These are phyloP conservation scores for Macrocybe gigantea DNA, from an alignment of 768 basidiomycete genomes.

Conservation along the genomic window DNA sequence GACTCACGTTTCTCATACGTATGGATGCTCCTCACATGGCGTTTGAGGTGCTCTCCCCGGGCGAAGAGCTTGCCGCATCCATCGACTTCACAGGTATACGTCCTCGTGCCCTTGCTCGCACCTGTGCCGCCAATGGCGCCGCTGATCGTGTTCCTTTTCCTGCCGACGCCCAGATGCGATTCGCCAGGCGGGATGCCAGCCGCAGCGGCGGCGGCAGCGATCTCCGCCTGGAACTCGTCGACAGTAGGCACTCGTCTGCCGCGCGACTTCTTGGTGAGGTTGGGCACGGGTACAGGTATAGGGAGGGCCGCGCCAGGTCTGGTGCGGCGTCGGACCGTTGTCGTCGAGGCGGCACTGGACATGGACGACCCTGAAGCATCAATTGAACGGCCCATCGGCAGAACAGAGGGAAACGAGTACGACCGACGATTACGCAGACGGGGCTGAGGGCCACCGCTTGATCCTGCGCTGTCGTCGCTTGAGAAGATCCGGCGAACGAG, in stretches of 20 bases:
- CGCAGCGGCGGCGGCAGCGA: neutral
- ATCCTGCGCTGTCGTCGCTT: conserved; percentile 11
- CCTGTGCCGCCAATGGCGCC: neutral
- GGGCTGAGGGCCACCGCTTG: too few species aligned
- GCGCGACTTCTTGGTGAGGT: conserved; percentile 42
- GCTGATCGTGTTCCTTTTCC: neutral
- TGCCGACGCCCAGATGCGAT: neutral
- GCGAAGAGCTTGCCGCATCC: conserved; percentile 79
- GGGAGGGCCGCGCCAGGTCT: conserved; percentile 22
- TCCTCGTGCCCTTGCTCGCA: conserved; percentile 25
- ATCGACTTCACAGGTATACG: conserved; percentile 60
- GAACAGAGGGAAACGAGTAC: too few species aligned
- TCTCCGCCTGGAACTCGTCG: conserved; percentile 13
- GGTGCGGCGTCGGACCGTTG: conserved; percentile 2
- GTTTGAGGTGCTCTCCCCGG: conserved; percentile 74
- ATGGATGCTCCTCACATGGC: conserved; percentile 77
- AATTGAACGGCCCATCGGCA: too few species aligned
- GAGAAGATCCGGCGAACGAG: too few species aligned
- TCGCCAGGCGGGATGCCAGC: neutral
- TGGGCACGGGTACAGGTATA: conserved; percentile 40
- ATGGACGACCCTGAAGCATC: too few species aligned
- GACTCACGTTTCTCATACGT: conserved; percentile 79
- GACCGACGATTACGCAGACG: too few species aligned
- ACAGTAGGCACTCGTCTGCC: conserved; percentile 44
- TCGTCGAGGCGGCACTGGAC: neutral